These are phyloP conservation scores for Thyridium curvatum DNA, from an alignment of 2,329 filamentous ascomycete species.

Conservation along the genomic window DNA sequence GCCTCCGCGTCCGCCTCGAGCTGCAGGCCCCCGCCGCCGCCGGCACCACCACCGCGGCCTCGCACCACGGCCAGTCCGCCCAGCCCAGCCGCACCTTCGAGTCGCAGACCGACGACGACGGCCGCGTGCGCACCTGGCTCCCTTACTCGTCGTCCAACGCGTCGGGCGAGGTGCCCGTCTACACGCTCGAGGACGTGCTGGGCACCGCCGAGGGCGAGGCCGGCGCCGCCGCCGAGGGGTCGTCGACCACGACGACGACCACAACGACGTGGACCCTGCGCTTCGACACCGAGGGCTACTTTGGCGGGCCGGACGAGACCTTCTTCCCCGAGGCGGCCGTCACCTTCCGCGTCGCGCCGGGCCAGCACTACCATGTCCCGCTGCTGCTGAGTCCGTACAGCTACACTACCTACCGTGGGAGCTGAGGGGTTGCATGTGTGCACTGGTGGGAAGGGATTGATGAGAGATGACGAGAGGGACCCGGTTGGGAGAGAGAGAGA, in stretches of 20 bases:
- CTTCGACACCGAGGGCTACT: conserved; percentile 70
- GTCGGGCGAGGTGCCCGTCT: conserved; percentile 50
- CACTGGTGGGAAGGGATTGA: too few species aligned
- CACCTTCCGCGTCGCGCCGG: conserved; percentile 41
- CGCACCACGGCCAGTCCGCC: conserved; percentile 22
- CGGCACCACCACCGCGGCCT: conserved; percentile 11
- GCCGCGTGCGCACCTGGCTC: conserved; percentile 65
- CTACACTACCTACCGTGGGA: conserved; percentile 77
- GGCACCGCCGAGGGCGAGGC: conserved; percentile 24
- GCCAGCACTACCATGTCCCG: conserved; percentile 74
- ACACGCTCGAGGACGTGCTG: conserved; percentile 52
- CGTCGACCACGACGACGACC: neutral
- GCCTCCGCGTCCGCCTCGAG: conserved; percentile 61
- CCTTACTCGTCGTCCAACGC: conserved; percentile 45
- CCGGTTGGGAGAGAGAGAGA: too few species aligned
- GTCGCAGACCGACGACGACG: conserved; percentile 69
- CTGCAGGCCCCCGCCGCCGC: conserved; percentile 26
- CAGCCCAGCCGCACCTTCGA: conserved; percentile 45
- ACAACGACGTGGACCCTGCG: conserved; percentile 58
- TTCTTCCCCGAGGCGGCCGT: conserved; percentile 57
- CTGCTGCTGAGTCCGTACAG: conserved; percentile 71
- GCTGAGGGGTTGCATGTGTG: conserved; percentile 33
- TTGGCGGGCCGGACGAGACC: conserved; percentile 50
- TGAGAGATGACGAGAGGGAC: too few species aligned
- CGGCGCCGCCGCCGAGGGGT: conserved; percentile 14